Base-by-base conservation (phyloP, 768 basidiomycete genomes). In the Boletus reticulatus region DNA sequence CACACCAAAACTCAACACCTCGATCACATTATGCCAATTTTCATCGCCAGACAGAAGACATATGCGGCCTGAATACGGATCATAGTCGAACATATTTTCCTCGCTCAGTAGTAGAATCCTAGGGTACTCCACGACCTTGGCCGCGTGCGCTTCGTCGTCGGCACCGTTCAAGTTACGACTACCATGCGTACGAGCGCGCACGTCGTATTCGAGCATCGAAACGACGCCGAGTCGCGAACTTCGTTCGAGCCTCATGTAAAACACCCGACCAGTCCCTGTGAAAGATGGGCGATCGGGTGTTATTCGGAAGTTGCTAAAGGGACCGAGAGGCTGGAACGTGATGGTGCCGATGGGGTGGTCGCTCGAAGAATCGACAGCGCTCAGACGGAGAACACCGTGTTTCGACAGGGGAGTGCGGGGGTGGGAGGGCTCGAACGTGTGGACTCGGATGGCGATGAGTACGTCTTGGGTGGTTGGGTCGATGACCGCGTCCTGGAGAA, bases 21-120 rank as follows among this genome's bases (percentile, higher is more conserved):
- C 59, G 10, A 66, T 50, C 17, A 49, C 34, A 1, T 37, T 34
- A 16, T 51, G n/a, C n/a, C n/a, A 38, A 43, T 22, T 48, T 17
- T 34, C 12, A 48, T 43, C 34, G 6, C 5, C 0, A 22, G 11
- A 48, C 32, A 16, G 48, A 2, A 67, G 14, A 24, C 60, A 65
- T n/a, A 66, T 37, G 31, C 55, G 53, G 2, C 65, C 66, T 0
- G 43, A 50, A 48, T 67, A 66, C 4, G 63, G 55, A 50, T 66
- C 65, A 41, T 62, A 67, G 47, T 67, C 62, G 31, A 37, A 22
- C 13, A 67, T 24, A 13, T 17, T 20, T 14, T 46, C 43, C 2
- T 22, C 9, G 6, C 42, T 14, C 13, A 48, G 50, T 4, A 24
- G 44, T 7, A 57, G 27, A 24, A 62, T 37, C 7, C 4, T 49